Conservation (phyloP, 2,329 filamentous ascomycete species). For the Colletotrichum cuscutae region DNA sequence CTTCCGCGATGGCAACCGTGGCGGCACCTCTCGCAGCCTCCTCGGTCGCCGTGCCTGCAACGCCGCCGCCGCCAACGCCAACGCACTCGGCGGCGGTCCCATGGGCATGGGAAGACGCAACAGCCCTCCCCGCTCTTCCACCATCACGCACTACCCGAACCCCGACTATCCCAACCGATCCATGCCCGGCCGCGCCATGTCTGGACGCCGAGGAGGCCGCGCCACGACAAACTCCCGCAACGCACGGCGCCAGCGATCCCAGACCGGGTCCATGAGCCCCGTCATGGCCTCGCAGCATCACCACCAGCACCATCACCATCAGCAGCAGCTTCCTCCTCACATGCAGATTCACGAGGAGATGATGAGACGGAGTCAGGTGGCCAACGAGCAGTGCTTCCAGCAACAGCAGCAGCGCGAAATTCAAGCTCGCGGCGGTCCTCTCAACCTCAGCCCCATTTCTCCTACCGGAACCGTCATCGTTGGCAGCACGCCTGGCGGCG, state of each 20-base stretch:
- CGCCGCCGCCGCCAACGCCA: slow-evolving; percentile 31
- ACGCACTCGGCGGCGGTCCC: not conserved
- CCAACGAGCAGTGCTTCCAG: not conserved
- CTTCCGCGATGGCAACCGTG: slow-evolving; percentile 52
- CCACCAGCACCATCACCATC: not conserved
- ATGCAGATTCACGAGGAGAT: not conserved
- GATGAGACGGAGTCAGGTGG: not conserved
- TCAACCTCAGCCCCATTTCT: not conserved
- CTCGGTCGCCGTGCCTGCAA: slow-evolving; percentile 8
- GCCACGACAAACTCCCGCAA: slow-evolving; percentile 40
- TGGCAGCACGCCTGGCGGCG: not conserved
- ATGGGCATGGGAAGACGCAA: slow-evolving; percentile 34
- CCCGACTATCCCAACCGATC: slow-evolving; percentile 39
- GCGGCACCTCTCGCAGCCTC: slow-evolving; percentile 6
- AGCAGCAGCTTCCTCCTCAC: not conserved
- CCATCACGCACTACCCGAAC: slow-evolving; percentile 22
- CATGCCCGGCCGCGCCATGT: slow-evolving; percentile 44
- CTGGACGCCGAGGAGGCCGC: slow-evolving; percentile 47
- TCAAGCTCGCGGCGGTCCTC: not conserved
- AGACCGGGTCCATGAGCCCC: slow-evolving; percentile 2
- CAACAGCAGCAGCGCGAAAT: not conserved
- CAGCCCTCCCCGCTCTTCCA: slow-evolving; percentile 37
- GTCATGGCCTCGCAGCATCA: not conserved
- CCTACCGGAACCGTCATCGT: not conserved
- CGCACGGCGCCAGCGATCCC: slow-evolving; percentile 9